These are phyloP conservation scores for Talaromyces sp. DNA, from an alignment of 2,329 filamentous ascomycete species.

Conservation along the genomic window DNA sequence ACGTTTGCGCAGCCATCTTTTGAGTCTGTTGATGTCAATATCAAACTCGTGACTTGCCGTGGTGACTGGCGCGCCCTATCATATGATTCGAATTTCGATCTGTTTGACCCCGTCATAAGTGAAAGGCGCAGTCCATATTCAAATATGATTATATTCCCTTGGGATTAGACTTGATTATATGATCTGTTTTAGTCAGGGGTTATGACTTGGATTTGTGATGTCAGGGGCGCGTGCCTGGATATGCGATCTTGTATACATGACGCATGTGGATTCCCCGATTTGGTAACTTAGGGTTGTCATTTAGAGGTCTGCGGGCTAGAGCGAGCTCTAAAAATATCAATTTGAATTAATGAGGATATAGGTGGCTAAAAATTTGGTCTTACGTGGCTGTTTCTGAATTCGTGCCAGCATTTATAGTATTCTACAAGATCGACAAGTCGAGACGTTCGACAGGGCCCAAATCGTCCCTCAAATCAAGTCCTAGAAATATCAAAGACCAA, in stretches of 20 bases:
- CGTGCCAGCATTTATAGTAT: no score
- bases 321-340: neutral
- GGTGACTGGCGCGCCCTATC: conserved; percentile 8
- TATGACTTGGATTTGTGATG: neutral
- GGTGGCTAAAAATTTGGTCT: no score
- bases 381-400: no score
- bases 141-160: neutral
- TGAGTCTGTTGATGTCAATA: conserved; percentile 10
- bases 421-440: neutral
- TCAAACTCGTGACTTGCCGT: conserved; percentile 11
- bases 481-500: neutral
- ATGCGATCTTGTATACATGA: neutral
- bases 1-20: no score
- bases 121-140: neutral
- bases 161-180: neutral
- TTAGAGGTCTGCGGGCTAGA: neutral
- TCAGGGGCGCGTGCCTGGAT: neutral
- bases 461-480: neutral
- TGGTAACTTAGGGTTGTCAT: neutral
- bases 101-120: conserved; percentile 8
- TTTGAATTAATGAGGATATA: neutral
- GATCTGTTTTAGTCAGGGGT: neutral
- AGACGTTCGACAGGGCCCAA: neutral
- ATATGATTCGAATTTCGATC: conserved; percentile 11
- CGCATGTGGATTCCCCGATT: neutral